Evolutionary conservation across 345 rosid genomes (phyloP).

Genomic region (Salix brachista): DNA sequence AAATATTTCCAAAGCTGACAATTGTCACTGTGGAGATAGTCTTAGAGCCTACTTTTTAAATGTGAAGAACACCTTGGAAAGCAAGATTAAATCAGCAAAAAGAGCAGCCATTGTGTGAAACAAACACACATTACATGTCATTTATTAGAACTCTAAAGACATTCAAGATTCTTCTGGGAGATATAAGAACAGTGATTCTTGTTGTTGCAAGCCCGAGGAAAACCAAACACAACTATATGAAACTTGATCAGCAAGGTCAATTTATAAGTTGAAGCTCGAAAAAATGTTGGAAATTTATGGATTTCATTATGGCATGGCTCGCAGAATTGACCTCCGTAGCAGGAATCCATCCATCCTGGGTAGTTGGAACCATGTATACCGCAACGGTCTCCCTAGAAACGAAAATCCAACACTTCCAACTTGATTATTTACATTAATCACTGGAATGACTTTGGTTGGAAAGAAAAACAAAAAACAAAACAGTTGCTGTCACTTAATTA

Average conservation of each 20-base stretch:
- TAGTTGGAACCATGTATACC: slow-evolving; percentile 88
- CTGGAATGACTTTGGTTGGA: background rate
- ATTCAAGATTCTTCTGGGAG: background rate
- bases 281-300: background rate
- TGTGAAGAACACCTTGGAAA: slow-evolving; percentile 53
- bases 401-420: background rate
- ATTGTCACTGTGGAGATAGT: background rate
- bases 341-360: slow-evolving; percentile 68
- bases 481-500: background rate
- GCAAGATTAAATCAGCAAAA: slow-evolving; percentile 66
- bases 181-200: slow-evolving; percentile 10
- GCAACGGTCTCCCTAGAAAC: slow-evolving; percentile 71
- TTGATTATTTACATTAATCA: background rate
- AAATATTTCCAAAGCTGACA: slow-evolving; percentile 54
- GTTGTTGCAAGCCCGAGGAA: slow-evolving; percentile 70
- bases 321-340: slow-evolving; percentile 64
- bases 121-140: background rate
- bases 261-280: background rate
- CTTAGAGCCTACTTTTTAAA: slow-evolving; percentile 56
- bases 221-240: background rate
- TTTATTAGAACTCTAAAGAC: background rate
- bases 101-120: slow-evolving; percentile 4
- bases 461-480: background rate
- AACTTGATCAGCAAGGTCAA: no score
- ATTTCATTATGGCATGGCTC: background rate